Percentiles rank a stretch among this genome's conserved stretches.
phyloP scores from a whole-genome alignment of 106 monocot genomes.

The Dioscorea zingiberensis region DNA sequence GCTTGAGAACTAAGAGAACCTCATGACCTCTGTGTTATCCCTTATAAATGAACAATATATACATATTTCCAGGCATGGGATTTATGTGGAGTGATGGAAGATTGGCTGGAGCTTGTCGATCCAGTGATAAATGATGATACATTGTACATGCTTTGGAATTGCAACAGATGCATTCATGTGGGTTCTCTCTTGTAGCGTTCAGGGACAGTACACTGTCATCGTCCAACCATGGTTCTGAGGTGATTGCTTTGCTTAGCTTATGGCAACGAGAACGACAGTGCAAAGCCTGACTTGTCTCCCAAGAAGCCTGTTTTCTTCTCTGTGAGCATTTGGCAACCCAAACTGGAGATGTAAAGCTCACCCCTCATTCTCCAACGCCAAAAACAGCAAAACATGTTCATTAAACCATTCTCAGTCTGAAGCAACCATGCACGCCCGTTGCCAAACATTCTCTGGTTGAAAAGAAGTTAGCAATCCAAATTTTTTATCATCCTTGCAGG shows the following conservation, averaged over 20 bases:
- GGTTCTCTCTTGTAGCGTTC: slow-evolving; percentile 12
- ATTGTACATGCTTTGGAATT: neutral
- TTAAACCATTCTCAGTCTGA: too few relatives aligned
- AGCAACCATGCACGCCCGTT: too few relatives aligned
- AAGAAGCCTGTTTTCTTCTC: slow-evolving; percentile 3
- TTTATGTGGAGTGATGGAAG: slow-evolving; percentile 8
- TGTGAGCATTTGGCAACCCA: too few relatives aligned
- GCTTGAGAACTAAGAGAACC: neutral
- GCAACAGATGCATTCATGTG: slow-evolving; percentile 10
- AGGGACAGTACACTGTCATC: neutral
- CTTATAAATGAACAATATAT: neutral
- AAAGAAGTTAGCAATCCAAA: too few relatives aligned
- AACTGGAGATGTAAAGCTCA: too few relatives aligned
- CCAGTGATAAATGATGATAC: neutral
- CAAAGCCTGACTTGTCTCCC: slow-evolving; percentile 1
- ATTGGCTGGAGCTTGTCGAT: neutral
- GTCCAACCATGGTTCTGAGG: slow-evolving; percentile 14
- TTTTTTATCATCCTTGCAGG: too few relatives aligned
- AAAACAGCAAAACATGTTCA: too few relatives aligned
- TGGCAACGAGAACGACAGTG: neutral
- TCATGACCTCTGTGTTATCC: neutral
- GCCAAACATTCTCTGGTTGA: too few relatives aligned
- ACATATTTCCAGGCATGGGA: slow-evolving; percentile 6
- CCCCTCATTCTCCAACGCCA: too few relatives aligned
- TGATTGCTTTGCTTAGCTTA: slow-evolving; percentile 6